These are phyloP conservation scores for Kuraishia piskuri DNA, from an alignment of 805 yeast genomes.

Conservation along the genomic window DNA sequence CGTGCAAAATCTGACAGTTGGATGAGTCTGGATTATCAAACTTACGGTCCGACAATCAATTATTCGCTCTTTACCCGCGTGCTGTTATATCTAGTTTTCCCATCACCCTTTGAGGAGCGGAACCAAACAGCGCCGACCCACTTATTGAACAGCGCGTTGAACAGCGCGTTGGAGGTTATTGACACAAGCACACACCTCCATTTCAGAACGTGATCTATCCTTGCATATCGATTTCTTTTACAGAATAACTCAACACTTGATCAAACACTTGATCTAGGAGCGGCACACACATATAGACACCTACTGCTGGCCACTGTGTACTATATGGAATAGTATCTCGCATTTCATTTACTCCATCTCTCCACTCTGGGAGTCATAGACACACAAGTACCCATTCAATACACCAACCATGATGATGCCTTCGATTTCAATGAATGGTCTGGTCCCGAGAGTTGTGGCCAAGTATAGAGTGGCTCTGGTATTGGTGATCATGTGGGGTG, in stretches of 20 bases:
- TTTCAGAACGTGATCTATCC: background rate
- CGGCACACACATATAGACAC: no score
- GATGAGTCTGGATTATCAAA: no score
- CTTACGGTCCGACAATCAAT: no score
- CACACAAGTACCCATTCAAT: background rate
- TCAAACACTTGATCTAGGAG: background rate
- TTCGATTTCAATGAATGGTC: background rate
- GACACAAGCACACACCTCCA: background rate
- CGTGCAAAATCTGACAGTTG: no score
- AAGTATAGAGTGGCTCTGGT: constrained; percentile 1
- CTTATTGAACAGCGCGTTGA: no score
- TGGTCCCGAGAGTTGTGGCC: background rate
- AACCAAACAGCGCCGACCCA: no score
- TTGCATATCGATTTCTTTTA: background rate
- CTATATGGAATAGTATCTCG: no score
- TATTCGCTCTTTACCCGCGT: no score
- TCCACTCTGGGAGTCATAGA: background rate
- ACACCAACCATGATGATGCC: background rate
- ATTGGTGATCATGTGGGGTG: constrained; percentile 1
- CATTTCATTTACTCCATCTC: background rate
- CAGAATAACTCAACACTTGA: background rate
- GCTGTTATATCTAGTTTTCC: no score
- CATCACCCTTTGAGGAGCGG: no score
- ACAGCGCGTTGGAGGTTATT: no score
- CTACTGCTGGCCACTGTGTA: no score